Base-by-base conservation (phyloP, 805 yeast species). In the Hagleromyces aurorensis region DNA sequence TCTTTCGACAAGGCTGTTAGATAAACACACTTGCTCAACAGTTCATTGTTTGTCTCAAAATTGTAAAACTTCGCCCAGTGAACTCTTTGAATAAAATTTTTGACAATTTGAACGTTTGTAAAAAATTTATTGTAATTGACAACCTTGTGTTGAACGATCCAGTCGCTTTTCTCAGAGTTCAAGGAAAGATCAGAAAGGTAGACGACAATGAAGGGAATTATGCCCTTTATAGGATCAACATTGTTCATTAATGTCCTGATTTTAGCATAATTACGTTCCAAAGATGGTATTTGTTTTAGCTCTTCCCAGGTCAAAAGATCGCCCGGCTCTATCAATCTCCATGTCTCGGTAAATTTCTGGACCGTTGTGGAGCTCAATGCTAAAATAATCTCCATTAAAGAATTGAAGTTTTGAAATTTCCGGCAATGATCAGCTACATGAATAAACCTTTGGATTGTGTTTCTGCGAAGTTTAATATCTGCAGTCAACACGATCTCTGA, bases 121-220 rank as follows among this genome's bases (percentile, higher is more conserved):
- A 78, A 67, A 57, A 81, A 82, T 41, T 85, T 79, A 27, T 80
- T 75, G 49, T 87, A 78, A 50, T 87, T 86, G 38, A 89, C 68
- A 30, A 82, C 47, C 19, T 59, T 45, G 9, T 53, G 57, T 13
- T 51, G 52, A 2, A 36, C 43, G 8, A 55, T 43, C 52, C 58
- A 52, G 16, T 49, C 49, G 24, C 50, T 46, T 34, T 62, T 64
- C 32, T 61, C 64, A 18, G 62, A 54, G 52, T 84, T 85, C 47
- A 79, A 72, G 1, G 83, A 73, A 44, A 89, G 64, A 52, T 89
- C 97, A 3, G 87, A 77, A 25, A 89, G 55, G 46, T 84, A 86
- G 17, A 89, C 64, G 1, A 94, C 96, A 30, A 87, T 72, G 52
- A 87, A 89, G 13, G 98, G 97, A 29, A 89, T 75, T 43, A 93